Percentiles rank a stretch among this genome's conserved stretches.
Conservation (phyloP, 169 alveolate species). For the Neospora caninum region DNA sequence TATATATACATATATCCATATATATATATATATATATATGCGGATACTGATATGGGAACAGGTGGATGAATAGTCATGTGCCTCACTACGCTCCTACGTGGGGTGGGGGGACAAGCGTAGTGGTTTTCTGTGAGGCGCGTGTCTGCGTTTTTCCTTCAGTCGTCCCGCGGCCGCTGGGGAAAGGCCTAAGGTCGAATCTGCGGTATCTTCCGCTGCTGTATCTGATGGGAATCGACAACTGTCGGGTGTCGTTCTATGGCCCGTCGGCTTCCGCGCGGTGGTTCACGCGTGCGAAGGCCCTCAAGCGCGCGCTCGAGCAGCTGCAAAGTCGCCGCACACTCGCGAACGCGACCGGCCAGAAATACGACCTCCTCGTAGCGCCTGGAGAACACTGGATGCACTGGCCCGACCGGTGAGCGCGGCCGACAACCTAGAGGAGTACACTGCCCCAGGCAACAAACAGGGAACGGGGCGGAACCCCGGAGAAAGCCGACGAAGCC, state of each 20-base stretch:
- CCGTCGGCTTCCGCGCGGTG: constrained; percentile 47
- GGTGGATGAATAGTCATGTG: not conserved
- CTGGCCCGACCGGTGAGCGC: constrained; percentile 67
- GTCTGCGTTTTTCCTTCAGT: constrained; percentile 36
- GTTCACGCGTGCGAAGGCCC: constrained; percentile 64
- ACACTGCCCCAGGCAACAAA: too few species aligned
- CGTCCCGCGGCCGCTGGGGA: constrained; percentile 54
- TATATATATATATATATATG: not conserved
- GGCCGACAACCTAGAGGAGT: too few species aligned
- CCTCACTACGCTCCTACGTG: too few species aligned
- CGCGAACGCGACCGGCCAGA: constrained; percentile 63
- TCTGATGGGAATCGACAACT: constrained; percentile 63
- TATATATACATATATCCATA: not conserved
- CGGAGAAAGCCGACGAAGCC: too few species aligned
- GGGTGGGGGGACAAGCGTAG: too few species aligned
- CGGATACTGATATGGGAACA: not conserved
- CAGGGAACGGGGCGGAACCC: too few species aligned
- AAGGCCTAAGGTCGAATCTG: constrained; percentile 59
- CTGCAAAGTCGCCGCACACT: constrained; percentile 56
- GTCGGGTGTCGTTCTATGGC: constrained; percentile 48
- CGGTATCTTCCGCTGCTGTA: constrained; percentile 64
- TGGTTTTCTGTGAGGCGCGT: not conserved
- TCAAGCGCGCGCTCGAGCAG: constrained; percentile 54
- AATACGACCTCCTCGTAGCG: constrained; percentile 53
- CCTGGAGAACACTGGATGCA: constrained; percentile 72